Base-by-base conservation (phyloP, 169 alveolate genomes). In the Perkinsus chesapeaki region DNA sequence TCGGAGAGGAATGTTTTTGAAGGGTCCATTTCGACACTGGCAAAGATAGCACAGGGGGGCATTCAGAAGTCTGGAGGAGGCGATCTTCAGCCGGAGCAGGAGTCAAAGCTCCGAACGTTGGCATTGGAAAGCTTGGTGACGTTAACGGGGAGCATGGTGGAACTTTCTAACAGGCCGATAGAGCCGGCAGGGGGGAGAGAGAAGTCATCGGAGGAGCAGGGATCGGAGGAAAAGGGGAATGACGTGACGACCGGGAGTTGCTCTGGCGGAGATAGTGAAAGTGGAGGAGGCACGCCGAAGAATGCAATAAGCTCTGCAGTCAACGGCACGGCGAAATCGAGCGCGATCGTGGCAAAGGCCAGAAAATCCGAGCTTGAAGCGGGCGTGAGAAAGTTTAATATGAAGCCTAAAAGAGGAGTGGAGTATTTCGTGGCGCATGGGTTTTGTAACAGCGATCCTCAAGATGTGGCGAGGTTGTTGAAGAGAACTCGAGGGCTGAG, bases 31-130 rank as follows among this genome's bases (percentile, higher is more conserved):
- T 94, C 93, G 73, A 82, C 93, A 31, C 73, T 95, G 93, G 94
- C 94, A 39, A 95, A 94, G 94, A 95, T 95, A 23, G 96, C 96
- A n/a, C 94, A 93, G n/a, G 95, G 94, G 3, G 82, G 82, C 31
- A 23, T 60, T 5, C 82, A 19, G 92, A 73, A 36, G 43, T 19
- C 34, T 36, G 39, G 38, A 72, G 48, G 36, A 31, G 92, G 39
- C 37, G 82, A 60, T 60, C 31, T 60, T 3, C 36, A 60, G 82
- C 39, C 92, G 3, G 92, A 39, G 1, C 94, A 94, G 73, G 95
- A 94, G 19, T 12, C 10, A 0, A 39, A 73, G 34, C 93, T 94
- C n/a, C 27, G 91, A 3, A 39, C 34, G 31, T 43, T 82, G 39
- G 94, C 95, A 3, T 39, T 94, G 82, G 94, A 94, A 39, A 91